A percentile compares a stretch with the other conserved stretches of the same genome.
These are phyloP conservation scores for Dioszegia aurantiaca DNA, from an alignment of 768 basidiomycete genomes.

Conservation along the genomic window DNA sequence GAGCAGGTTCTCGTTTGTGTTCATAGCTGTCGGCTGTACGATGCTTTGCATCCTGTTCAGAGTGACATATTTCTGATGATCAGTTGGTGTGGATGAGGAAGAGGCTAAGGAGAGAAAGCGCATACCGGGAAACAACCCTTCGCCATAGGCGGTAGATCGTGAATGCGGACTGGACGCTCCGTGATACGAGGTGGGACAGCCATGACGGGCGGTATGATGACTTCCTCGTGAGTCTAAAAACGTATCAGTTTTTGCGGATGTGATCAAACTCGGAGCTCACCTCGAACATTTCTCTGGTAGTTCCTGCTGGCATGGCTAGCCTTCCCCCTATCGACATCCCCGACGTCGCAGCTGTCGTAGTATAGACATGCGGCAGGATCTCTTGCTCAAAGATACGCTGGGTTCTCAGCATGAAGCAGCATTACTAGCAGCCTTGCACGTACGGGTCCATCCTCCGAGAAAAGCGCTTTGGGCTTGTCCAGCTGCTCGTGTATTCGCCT, in stretches of 20 bases:
- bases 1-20: slow-evolving; percentile 94
- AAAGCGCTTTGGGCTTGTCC: slow-evolving; percentile 42
- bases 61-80: slow-evolving; percentile 69
- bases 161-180: slow-evolving; percentile 70
- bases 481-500: slow-evolving; percentile 49
- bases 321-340: slow-evolving; percentile 72
- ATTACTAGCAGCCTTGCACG: slow-evolving; percentile 1
- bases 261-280: slow-evolving; percentile 54
- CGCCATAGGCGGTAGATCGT: slow-evolving; percentile 72
- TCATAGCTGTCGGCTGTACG: slow-evolving; percentile 86
- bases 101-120: not conserved
- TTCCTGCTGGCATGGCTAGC: slow-evolving; percentile 80
- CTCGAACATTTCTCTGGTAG: slow-evolving; percentile 64
- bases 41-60: slow-evolving; percentile 95
- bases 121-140: slow-evolving; percentile 79
- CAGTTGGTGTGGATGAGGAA: not conserved
- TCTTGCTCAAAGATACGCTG: slow-evolving; percentile 54
- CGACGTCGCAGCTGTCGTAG: slow-evolving; percentile 60
- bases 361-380: slow-evolving; percentile 77
- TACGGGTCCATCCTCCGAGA: slow-evolving; percentile 39
- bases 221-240: slow-evolving; percentile 79
- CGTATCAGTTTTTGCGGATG: slow-evolving; percentile 12
- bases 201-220: slow-evolving; percentile 78
- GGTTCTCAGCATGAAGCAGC: not conserved
- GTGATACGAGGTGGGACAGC: slow-evolving; percentile 67